Evolutionary conservation across 352 stramenopile genomes (phyloP).

Genomic region (Phytophthora pistaciae): DNA sequence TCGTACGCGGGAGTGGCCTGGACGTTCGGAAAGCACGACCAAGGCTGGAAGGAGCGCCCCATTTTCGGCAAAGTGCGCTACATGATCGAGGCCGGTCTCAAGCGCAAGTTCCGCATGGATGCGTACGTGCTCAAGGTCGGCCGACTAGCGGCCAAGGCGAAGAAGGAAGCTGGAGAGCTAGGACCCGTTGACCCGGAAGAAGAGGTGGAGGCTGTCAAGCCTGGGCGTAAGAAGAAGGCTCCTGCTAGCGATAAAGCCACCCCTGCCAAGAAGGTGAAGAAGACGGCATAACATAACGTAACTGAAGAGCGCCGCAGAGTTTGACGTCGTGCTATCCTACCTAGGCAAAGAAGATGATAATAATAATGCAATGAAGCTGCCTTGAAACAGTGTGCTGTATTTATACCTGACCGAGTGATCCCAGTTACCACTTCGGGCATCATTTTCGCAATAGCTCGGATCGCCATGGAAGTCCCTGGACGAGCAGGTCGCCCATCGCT

Average conservation of each 20-base stretch:
- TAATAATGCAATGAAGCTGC: constrained; percentile 31
- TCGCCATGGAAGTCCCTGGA: constrained; percentile 24
- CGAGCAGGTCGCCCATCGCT: constrained; percentile 20
- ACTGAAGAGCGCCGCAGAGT: too few species aligned
- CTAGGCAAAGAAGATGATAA: constrained; percentile 19
- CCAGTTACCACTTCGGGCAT: neutral
- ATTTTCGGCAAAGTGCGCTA: constrained; percentile 99
- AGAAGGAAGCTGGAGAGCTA: constrained; percentile 8
- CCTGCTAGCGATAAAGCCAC: neutral
- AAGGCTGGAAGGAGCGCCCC: constrained; percentile 95
- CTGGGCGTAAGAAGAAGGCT: constrained; percentile 25
- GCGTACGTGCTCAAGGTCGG: constrained; percentile 76
- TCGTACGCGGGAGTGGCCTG: constrained; percentile 88
- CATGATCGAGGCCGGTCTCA: constrained; percentile 99
- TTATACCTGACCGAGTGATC: constrained; percentile 29
- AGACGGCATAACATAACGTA: constrained; percentile 19
- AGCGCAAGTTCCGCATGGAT: constrained; percentile 98
- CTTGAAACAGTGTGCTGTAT: constrained; percentile 14
- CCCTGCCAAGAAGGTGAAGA: constrained; percentile 41
- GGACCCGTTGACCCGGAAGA: constrained; percentile 6
- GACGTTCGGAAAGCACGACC: constrained; percentile 96
- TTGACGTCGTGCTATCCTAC: too few species aligned
- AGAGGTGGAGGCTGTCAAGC: constrained; percentile 10
- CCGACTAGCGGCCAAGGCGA: constrained; percentile 32
- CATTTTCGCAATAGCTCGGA: neutral